phyloP scores from a whole-genome alignment of 768 basidiomycete species.

The Hericium coralloides region DNA sequence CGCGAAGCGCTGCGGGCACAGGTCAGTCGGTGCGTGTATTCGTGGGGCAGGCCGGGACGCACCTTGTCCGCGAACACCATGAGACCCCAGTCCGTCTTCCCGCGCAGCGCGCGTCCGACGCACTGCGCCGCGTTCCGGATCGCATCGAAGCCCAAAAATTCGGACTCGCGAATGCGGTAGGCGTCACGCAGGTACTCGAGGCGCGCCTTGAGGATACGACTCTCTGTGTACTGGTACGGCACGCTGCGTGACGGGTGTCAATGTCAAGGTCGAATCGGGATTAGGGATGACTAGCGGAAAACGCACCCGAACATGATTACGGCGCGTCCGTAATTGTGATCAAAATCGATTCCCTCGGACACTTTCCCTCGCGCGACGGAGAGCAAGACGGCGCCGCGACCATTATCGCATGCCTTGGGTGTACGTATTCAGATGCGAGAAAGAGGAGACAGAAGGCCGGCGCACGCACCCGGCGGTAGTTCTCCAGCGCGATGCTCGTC shows the following conservation, averaged over 20 bases:
- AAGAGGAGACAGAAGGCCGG: neutral
- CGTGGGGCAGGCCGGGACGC: slow-evolving; percentile 5
- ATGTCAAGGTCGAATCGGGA: neutral
- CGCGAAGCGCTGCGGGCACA: slow-evolving; percentile 63
- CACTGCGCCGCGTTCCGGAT: slow-evolving; percentile 99
- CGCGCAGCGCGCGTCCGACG: slow-evolving; percentile 93
- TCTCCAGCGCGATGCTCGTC: slow-evolving; percentile 95
- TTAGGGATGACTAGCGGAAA: neutral
- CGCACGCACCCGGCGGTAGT: slow-evolving; percentile 75
- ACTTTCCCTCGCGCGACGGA: slow-evolving; percentile 99
- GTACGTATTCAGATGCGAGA: neutral
- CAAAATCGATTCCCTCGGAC: slow-evolving; percentile 99
- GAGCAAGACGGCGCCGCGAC: slow-evolving; percentile 89
- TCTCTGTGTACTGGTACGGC: slow-evolving; percentile 97
- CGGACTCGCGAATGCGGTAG: slow-evolving; percentile 96
- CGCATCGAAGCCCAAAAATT: slow-evolving; percentile 97
- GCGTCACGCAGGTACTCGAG: slow-evolving; percentile 97
- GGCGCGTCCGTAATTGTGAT: slow-evolving; percentile 97
- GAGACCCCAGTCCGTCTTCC: slow-evolving; percentile 98
- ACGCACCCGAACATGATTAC: slow-evolving; percentile 98
- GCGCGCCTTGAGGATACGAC: slow-evolving; percentile 92
- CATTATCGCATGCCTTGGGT: slow-evolving; percentile 91
- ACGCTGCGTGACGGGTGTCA: slow-evolving; percentile 39
- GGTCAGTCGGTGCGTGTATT: neutral
- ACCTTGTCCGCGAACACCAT: slow-evolving; percentile 99